phyloP scores from a whole-genome alignment of 805 yeast genomes.

The Pichia pseudocactophila region DNA sequence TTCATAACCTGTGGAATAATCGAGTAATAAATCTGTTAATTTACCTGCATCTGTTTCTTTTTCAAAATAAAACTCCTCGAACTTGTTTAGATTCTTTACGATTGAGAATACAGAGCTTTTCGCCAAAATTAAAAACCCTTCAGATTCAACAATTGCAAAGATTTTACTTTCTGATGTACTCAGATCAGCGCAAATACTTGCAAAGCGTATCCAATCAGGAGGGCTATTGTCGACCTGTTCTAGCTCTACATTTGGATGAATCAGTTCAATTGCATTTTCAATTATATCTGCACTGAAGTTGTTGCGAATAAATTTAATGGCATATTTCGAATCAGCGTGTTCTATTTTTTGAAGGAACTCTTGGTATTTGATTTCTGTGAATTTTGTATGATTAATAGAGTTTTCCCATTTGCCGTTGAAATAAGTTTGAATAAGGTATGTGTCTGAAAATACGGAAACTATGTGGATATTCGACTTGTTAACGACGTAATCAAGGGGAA shows the following conservation, averaged over 20 bases:
- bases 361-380: conserved; percentile 6
- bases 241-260: conserved; percentile 35
- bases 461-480: background rate
- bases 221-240: conserved; percentile 11
- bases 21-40: conserved; percentile 4
- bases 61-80: conserved; percentile 29
- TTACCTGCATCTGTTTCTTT: conserved; percentile 5
- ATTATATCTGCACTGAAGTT: background rate
- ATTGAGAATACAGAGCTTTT: conserved; percentile 28
- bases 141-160: conserved; percentile 33
- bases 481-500: conserved; percentile 18
- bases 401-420: conserved; percentile 15
- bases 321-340: conserved; percentile 4
- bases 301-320: conserved; percentile 11
- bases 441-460: conserved; percentile 11
- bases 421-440: conserved; percentile 17
- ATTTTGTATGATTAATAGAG: conserved; percentile 4
- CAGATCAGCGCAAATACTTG: conserved; percentile 64
- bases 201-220: conserved; percentile 40
- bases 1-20: conserved; percentile 27
- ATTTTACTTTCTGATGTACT: conserved; percentile 44
- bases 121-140: conserved; percentile 23
- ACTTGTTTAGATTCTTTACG: conserved; percentile 25
- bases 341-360: conserved; percentile 12
- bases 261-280: conserved; percentile 34